Conservation (phyloP, 345 rosid species). For the Toxicodendron radicans region DNA sequence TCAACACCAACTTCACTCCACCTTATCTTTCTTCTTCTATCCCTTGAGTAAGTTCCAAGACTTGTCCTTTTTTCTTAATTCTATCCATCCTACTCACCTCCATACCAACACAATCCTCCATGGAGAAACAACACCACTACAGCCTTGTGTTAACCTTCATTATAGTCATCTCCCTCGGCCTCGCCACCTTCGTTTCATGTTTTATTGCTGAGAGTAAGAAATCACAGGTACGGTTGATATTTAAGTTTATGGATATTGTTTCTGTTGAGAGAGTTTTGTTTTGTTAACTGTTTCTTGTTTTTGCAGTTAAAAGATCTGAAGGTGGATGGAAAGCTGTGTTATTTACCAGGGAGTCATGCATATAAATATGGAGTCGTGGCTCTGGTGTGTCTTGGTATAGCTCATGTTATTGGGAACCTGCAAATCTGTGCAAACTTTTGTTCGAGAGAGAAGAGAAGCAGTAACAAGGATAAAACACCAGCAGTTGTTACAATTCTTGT, state of each 20-base stretch:
- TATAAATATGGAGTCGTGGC: conserved; percentile 56
- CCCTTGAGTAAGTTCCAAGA: conserved; percentile 35
- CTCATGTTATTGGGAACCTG: conserved; percentile 57
- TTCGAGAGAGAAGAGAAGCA: conserved; percentile 22
- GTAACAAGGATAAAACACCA: conserved; percentile 27
- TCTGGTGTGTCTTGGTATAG: conserved; percentile 43
- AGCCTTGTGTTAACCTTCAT: conserved; percentile 23
- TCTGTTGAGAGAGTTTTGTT: neutral
- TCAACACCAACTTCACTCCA: neutral
- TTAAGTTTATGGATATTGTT: neutral
- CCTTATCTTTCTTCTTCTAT: conserved; percentile 12
- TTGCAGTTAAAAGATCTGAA: conserved; percentile 57
- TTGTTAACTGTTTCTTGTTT: neutral
- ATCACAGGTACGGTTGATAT: conserved; percentile 48
- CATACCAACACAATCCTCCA: conserved; percentile 4
- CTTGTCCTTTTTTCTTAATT: neutral
- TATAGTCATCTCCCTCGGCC: conserved; percentile 39
- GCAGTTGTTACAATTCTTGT: conserved; percentile 34
- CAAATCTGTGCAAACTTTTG: conserved; percentile 31
- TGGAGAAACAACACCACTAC: conserved; percentile 30
- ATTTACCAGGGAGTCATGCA: conserved; percentile 48
- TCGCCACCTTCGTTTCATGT: conserved; percentile 54
- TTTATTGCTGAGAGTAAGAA: conserved; percentile 60
- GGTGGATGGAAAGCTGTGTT: conserved; percentile 62
- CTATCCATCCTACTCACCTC: neutral